A percentile compares a stretch with the other conserved stretches of the same genome.
These are phyloP conservation scores for Pestalotiopsis sp. DNA, from an alignment of 2,329 filamentous ascomycete species.

Conservation along the genomic window DNA sequence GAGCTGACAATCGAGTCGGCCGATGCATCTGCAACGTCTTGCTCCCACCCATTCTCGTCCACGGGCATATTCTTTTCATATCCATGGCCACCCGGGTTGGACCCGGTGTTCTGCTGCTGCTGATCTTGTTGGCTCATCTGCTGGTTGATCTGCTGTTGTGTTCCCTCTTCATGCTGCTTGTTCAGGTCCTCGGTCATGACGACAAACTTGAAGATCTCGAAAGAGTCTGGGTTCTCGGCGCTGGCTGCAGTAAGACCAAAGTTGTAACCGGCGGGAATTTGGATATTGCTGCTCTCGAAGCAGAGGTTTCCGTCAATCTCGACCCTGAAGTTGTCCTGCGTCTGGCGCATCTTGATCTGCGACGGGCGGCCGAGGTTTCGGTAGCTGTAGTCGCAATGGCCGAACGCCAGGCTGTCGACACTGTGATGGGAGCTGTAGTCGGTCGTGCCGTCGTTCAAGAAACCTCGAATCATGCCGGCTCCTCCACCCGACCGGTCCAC, in stretches of 20 bases:
- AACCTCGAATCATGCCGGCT: constrained; percentile 82
- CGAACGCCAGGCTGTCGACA: constrained; percentile 86
- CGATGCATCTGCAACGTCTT: constrained; percentile 46
- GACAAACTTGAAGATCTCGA: constrained; percentile 87
- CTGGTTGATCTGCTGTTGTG: constrained; percentile 32
- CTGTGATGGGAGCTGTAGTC: constrained; percentile 76
- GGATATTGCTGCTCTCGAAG: constrained; percentile 80
- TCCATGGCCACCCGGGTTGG: constrained; percentile 24
- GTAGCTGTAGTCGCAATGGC: constrained; percentile 87
- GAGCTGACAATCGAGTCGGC: constrained; percentile 50
- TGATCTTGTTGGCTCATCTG: constrained; percentile 33
- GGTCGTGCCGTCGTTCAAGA: constrained; percentile 85
- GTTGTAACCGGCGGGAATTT: constrained; percentile 76
- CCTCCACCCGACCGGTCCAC: constrained; percentile 79
- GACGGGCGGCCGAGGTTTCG: constrained; percentile 87
- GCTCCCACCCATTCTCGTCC: constrained; percentile 36
- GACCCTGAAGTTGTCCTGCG: constrained; percentile 68
- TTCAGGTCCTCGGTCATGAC: constrained; percentile 59
- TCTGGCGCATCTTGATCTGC: constrained; percentile 72
- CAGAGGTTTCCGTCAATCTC: constrained; percentile 77
- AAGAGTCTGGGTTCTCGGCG: constrained; percentile 89
- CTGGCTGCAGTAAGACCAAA: constrained; percentile 88
- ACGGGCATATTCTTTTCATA: constrained; percentile 18
- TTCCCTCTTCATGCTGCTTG: constrained; percentile 30
- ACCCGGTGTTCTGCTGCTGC: constrained; percentile 27